These are phyloP conservation scores for Melastoma malabathricum DNA, from an alignment of 345 rosid species.

Conservation along the genomic window DNA sequence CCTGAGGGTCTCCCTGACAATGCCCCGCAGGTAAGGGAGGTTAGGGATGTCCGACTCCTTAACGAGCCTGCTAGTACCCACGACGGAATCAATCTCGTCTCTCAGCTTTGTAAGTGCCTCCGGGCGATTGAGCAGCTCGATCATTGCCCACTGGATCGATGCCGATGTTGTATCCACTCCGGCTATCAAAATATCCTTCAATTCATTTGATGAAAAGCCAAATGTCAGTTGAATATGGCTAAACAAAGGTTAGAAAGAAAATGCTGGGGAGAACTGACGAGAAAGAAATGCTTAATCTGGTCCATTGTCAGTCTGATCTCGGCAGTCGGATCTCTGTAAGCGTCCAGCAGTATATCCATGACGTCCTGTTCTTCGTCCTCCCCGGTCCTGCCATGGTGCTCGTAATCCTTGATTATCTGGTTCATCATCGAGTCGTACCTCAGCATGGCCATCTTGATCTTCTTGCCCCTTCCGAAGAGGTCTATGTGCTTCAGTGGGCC, in stretches of 20 bases:
- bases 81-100: slow-evolving; percentile 17
- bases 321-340: slow-evolving; percentile 28
- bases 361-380: slow-evolving; percentile 29
- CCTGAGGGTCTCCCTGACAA: slow-evolving; percentile 30
- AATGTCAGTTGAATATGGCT: not conserved
- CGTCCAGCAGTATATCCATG: slow-evolving; percentile 48
- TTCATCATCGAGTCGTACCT: slow-evolving; percentile 23
- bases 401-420: slow-evolving; percentile 25
- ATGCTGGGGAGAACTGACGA: slow-evolving; percentile 23
- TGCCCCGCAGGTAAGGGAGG: slow-evolving; percentile 25
- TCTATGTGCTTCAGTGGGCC: slow-evolving; percentile 26
- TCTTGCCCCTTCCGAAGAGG: slow-evolving; percentile 29
- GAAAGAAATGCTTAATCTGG: slow-evolving; percentile 52
- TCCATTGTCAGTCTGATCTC: slow-evolving; percentile 42
- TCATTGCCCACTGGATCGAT: slow-evolving; percentile 24
- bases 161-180: slow-evolving; percentile 23
- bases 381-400: slow-evolving; percentile 6
- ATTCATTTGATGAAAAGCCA: not conserved
- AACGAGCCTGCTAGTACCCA: slow-evolving; percentile 15
- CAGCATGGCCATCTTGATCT: slow-evolving; percentile 13
- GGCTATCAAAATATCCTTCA: slow-evolving; percentile 21
- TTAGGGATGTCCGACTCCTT: slow-evolving; percentile 26
- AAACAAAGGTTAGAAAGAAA: not conserved
- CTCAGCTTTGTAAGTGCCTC: slow-evolving; percentile 13
- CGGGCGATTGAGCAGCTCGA: slow-evolving; percentile 23